phyloP scores from a whole-genome alignment of 2,329 filamentous ascomycete genomes.

The Pseudogymnoascus sp. region DNA sequence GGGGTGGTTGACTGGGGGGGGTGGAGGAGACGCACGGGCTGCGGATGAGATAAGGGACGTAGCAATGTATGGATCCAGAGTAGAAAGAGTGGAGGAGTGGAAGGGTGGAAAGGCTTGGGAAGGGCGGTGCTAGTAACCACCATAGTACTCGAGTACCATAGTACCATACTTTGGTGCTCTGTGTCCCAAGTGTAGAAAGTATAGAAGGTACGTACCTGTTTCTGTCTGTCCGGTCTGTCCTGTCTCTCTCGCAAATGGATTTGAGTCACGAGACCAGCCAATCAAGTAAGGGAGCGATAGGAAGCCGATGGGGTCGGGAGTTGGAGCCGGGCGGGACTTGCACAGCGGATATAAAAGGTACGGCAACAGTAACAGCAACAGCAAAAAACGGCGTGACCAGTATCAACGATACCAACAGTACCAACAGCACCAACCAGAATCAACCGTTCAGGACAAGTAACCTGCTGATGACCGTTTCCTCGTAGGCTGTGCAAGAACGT shows the following conservation, averaged over 20 bases:
- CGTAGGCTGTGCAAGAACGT: background rate
- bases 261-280: slow-evolving; percentile 1
- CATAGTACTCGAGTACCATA: background rate
- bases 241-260: too few relatives aligned
- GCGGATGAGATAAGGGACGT: background rate
- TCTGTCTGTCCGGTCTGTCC: background rate
- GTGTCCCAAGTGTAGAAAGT: background rate
- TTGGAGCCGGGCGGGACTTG: background rate
- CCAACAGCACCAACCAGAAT: too few relatives aligned
- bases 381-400: too few relatives aligned
- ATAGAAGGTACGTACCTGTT: background rate
- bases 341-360: slow-evolving; percentile 4
- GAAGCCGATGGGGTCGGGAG: background rate
- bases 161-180: background rate
- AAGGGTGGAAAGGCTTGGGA: too few relatives aligned
- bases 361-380: background rate
- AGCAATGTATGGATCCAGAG: background rate
- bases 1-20: background rate
- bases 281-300: background rate
- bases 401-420: too few relatives aligned
- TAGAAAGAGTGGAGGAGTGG: too few relatives aligned
- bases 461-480: background rate
- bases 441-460: background rate
- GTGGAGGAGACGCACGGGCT: background rate
- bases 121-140: background rate